phyloP scores from a whole-genome alignment of 2,329 filamentous ascomycete species.

The Talaromyces sp. region DNA sequence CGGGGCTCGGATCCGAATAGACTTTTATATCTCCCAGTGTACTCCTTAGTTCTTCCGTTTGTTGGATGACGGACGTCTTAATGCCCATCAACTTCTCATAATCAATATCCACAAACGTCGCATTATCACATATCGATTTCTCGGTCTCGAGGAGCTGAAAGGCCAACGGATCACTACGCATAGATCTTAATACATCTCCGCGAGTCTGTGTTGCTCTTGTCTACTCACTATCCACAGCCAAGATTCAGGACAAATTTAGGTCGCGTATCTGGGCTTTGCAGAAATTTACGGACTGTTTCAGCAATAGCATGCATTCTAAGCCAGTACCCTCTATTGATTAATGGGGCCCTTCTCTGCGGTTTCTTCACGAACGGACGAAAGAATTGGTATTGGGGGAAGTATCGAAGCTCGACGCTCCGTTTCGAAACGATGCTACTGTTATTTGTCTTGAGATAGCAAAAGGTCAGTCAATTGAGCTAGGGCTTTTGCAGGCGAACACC shows the following conservation, averaged over 20 bases:
- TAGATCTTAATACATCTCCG: constrained; percentile 27
- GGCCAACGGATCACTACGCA: constrained; percentile 72
- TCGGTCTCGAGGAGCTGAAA: constrained; percentile 76
- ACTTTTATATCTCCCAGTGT: constrained; percentile 48
- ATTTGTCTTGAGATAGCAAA: constrained; percentile 61
- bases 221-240: constrained; percentile 81
- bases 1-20: constrained; percentile 25
- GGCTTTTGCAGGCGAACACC: background rate
- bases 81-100: constrained; percentile 74
- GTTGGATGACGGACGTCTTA: constrained; percentile 66
- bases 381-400: constrained; percentile 77
- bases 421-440: constrained; percentile 91
- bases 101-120: constrained; percentile 78
- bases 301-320: constrained; percentile 80
- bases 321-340: constrained; percentile 89
- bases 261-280: constrained; percentile 55
- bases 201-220: constrained; percentile 19
- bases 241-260: constrained; percentile 76
- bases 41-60: constrained; percentile 58
- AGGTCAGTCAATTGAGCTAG: background rate
- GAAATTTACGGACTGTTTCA: constrained; percentile 67
- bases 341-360: constrained; percentile 74
- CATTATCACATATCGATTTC: constrained; percentile 53
- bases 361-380: constrained; percentile 85
- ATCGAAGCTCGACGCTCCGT: constrained; percentile 84